Evolutionary conservation across 2,329 filamentous ascomycete genomes (phyloP), one percentile per base, ranked within the genome.

Genomic region (Trichoderma asperellum): DNA sequence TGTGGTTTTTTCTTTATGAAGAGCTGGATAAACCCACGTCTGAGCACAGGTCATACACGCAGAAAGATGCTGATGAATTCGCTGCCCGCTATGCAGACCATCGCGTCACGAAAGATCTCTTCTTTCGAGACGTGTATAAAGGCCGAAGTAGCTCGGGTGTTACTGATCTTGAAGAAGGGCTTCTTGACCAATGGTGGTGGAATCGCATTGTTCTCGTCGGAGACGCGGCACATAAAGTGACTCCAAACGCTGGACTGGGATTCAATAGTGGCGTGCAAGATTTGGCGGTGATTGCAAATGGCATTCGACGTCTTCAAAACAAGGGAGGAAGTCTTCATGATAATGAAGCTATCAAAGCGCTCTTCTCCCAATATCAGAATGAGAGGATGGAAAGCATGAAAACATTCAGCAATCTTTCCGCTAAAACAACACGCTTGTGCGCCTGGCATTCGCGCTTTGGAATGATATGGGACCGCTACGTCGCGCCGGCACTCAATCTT

Each of bases 211-310:
- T 78, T 2, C 74, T 80, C 1, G 73, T 72, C 0, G 79, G 79
- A 1, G 79, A 81, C 57, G 71, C 79, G 1, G 74, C 71, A 18
- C 77, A 80, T 68, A 79, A 80, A 57, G 76, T 79, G 64, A 79
- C 78, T 0, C 77, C 78, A 0, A 77, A 78, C 49, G 62, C 75
- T 2, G 78, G 76, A 0, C 72, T 75, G 8, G 78, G 79, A 1
- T 73, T 76, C 40, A 79, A 80, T 68, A 75, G 73, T 53, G 77
- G 74, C 2, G 72, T 79, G 7, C 73, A 76, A 49, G 75, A 77
- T n/a, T 49, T 75, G 21, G 56, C 35, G 14, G 24, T 34, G 6
- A 21, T 59, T 49, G 47, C 47, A 49, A 49, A 49, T 24, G 47
- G 47, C 47, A 49, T 49, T 21, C 47, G 47, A 49, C 24, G 47